Base-by-base conservation (phyloP, 2,329 filamentous ascomycete species). In the Pseudomassariella vexata region DNA sequence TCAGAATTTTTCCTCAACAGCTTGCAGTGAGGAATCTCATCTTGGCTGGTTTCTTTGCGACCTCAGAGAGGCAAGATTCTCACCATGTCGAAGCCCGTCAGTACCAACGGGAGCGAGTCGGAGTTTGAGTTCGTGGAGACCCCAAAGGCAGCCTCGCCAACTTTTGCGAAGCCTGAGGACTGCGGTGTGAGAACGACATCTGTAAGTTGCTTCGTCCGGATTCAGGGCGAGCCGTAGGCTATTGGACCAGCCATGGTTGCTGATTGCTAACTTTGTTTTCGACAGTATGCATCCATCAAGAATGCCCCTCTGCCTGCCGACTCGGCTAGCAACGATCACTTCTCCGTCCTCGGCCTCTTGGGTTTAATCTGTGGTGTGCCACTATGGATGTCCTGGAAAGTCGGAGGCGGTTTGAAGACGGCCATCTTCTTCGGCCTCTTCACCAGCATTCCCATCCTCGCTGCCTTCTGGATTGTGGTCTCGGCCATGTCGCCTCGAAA, bases 281-380 rank as follows among this genome's bases (percentile, higher is more conserved):
- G 19, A 39, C 53, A 94, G 89, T 90, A 79, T 52, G 82, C 86
- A 19, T 66, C 87, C 40, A 96, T 96, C 66, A 85, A 94, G 58
- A 96, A 96, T 77, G 85, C 81, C 29, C 88, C 92, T 44, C 78
- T 96, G 25, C 92, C 92, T 22, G 90, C 89, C 45, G 92, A 98
- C 59, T 85, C 79, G 30, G 68, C 87, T 31, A 85, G 88, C 45
- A 79, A 75, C 60, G 87, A 94, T 47, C 80, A 69, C 62, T 98
- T 96, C 79, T 89, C 82, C 65, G 94, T 92, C 66, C 65, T 70
- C 48, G 63, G 83, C 49, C 79, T 96, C 46, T 69, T 86, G 59
- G 70, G 73, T 47, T 59, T 90, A 41, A 59, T 95, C 40, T 59
- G 77, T 40, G 61, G 76, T 37, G 70, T 94, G 25, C 90, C 92